Base-by-base conservation (phyloP, 164 flowering plant genomes). In the Stephania yunnanensis region DNA sequence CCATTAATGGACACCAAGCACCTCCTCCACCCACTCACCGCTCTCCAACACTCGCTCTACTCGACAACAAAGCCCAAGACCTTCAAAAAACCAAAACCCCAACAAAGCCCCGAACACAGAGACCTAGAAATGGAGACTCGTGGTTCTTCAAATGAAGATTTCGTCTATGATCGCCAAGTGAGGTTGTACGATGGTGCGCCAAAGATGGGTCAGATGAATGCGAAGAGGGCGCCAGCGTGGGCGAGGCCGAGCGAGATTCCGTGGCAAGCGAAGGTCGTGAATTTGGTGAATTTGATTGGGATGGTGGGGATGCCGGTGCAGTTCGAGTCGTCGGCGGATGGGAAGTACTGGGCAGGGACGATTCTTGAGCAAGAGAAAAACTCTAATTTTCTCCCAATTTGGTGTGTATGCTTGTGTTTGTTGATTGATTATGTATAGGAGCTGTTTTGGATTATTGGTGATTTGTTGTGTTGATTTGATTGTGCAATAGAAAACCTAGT, bases 201-300 rank as follows among this genome's bases (percentile, higher is more conserved):
- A 17, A 69, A 36, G 5, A 10, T n/a, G n/a, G 19, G 44, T 58
- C 15, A 53, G 48, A 58, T 42, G 19, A 12, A 44, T 22, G 50
- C 13, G 19, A 31, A 9, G 25, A 1, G 2, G 15, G 7, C 1
- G 7, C 8, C 29, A 9, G 61, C 72, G 30, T 86, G 83, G 87
- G 84, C 91, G 13, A 85, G 81, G 81, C 96, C 96, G 4, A 81
- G 74, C 17, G 84, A 87, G 76, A 89, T 91, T 45, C 89, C 88
- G 0, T 91, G 73, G 75, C 93, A 93, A 73, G 73, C 85, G 0
- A 87, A 85, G 79, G 88, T 86, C 4, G 89, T 84, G 3, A 91
- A 93, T 77, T 81, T 79, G 12, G 89, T 91, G 8, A 83, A 80
- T 76, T 61, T 93, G 17, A 85, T 87, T 36, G 96, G 96, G 0